Conservation (phyloP, 345 rosid species). For the Syzygium oleosum region DNA sequence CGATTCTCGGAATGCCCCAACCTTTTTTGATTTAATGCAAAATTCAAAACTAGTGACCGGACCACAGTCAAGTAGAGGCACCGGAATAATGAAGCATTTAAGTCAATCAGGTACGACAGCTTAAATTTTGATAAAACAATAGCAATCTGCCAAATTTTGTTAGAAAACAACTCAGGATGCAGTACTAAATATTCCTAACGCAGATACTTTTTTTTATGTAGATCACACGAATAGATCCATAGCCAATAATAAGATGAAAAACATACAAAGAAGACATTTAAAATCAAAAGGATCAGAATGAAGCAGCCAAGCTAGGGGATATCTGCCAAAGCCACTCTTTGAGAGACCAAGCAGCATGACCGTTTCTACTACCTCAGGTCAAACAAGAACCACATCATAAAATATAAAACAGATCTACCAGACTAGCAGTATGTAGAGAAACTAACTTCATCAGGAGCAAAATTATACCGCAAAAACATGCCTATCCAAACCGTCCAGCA, state of each 20-base stretch:
- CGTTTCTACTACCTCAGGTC: background rate
- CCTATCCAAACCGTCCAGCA: background rate
- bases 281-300: background rate
- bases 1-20: slow-evolving; percentile 68
- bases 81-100: background rate
- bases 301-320: background rate
- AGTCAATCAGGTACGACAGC: background rate
- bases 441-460: background rate
- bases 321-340: background rate
- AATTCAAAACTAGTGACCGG: background rate
- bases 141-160: background rate
- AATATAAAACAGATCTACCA: background rate
- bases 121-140: too few relatives aligned
- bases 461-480: background rate
- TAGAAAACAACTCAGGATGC: background rate
- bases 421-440: background rate
- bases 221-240: background rate
- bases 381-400: background rate
- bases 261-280: background rate
- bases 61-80: background rate
- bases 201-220: background rate
- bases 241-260: background rate
- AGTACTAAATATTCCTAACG: background rate
- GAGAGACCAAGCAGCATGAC: background rate
- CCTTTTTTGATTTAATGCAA: background rate